A percentile compares a stretch with the other conserved stretches of the same genome.
phyloP scores from a whole-genome alignment of 1,284 basidiomycete species.

The Hypsizygus ulmarius region DNA sequence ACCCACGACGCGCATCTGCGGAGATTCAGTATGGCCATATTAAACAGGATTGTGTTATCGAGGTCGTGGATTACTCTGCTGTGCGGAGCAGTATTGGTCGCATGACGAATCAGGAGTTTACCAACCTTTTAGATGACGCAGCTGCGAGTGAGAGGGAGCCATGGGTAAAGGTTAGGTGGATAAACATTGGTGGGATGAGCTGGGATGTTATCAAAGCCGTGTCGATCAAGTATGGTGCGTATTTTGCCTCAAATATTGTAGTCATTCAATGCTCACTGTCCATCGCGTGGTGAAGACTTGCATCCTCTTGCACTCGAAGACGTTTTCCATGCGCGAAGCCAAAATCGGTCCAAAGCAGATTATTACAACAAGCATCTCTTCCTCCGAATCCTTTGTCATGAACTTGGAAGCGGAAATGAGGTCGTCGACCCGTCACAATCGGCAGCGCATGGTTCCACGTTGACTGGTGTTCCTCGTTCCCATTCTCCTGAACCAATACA shows the following conservation, averaged over 20 bases:
- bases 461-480: constrained; percentile 39
- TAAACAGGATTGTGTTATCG: constrained; percentile 55
- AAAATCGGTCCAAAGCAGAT: constrained; percentile 64
- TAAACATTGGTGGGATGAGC: constrained; percentile 66
- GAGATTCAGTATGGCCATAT: constrained; percentile 51
- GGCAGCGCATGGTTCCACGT: constrained; percentile 11
- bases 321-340: constrained; percentile 53
- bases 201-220: constrained; percentile 71
- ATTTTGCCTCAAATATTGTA: background rate
- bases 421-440: constrained; percentile 18
- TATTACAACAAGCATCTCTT: constrained; percentile 69
- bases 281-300: constrained; percentile 40
- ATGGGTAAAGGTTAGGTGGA: constrained; percentile 68
- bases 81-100: constrained; percentile 47
- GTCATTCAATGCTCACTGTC: constrained; percentile 1
- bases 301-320: constrained; percentile 72
- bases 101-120: constrained; percentile 56
- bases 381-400: constrained; percentile 61
- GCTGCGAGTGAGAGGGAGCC: constrained; percentile 41
- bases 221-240: constrained; percentile 58
- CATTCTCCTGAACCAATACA: constrained; percentile 36
- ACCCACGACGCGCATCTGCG: constrained; percentile 53
- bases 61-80: constrained; percentile 60
- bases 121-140: constrained; percentile 45
- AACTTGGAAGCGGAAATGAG: constrained; percentile 38